Base-by-base conservation (phyloP, 169 alveolate genomes). In the Babesia ovata region DNA sequence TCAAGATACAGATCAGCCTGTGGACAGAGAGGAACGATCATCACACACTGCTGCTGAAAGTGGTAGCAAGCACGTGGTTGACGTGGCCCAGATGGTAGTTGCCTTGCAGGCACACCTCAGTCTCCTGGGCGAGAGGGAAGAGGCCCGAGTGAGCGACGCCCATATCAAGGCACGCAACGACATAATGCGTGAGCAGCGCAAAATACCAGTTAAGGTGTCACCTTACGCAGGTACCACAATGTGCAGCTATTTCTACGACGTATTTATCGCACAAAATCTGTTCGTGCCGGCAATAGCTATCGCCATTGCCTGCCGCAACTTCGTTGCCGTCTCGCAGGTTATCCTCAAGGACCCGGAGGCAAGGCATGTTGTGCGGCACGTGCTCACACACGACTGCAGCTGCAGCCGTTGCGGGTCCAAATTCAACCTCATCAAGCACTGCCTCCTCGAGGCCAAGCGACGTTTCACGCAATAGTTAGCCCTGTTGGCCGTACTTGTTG, bases 401-500 rank as follows among this genome's bases (percentile, higher is more conserved):
- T 75, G 84, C 42, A 19, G n/a, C 17, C 17, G 3, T n/a, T 75
- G 84, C 45, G 62, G 21, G 21, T n/a, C 50, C 17, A 39, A 26
- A 9, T 61, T 29, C 56, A n/a, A 45, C 28, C 48, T 78, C 46
- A 28, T 69, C 61, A 70, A 69, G 75, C 75, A 78, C 65, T 48
- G 67, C 33, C 46, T 66, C 45, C 48, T 57, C 24, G 63, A 52
- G 24, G 56, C 73, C 24, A 21, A 26, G 61, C 53, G 11, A 10
- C 19, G 24, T 17, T 66, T 56, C 42, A 26, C 33, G 36, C 22
- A 4, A 13, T 49, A 59, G 46, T 21, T 10, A 61, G 54, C 90
- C 92, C 46, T 71, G 75, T 79, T 84, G 85, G 58, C 94, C 94
- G 58, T 90, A 79, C 58, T 86, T 84, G 10, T 74, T 63, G 29